A percentile compares a stretch with the other conserved stretches of the same genome.
These are phyloP conservation scores for Fusarium hainanense DNA, from an alignment of 2,329 filamentous ascomycete genomes.

Conservation along the genomic window DNA sequence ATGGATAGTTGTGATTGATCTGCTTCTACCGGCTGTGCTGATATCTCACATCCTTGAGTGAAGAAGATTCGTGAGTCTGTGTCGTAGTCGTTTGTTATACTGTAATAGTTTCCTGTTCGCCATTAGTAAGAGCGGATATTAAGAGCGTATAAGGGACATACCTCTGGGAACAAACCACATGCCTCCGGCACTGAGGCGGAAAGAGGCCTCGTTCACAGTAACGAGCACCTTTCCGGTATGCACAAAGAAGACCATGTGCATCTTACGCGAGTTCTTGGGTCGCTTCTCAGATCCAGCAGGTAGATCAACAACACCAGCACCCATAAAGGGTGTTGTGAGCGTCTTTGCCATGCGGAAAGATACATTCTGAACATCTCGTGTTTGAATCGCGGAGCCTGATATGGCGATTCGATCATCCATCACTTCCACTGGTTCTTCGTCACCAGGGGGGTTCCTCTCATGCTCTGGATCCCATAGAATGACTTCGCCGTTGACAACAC, in stretches of 20 bases:
- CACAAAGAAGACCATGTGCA: slow-evolving; percentile 98
- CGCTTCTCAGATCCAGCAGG: slow-evolving; percentile 85
- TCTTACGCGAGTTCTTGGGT: slow-evolving; percentile 91
- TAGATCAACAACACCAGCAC: slow-evolving; percentile 88
- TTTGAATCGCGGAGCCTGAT: slow-evolving; percentile 65
- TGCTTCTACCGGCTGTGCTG: slow-evolving; percentile 42
- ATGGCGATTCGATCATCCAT: slow-evolving; percentile 68
- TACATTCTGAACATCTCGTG: slow-evolving; percentile 69
- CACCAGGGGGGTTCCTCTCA: slow-evolving; percentile 63
- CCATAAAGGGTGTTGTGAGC: slow-evolving; percentile 85
- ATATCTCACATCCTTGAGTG: slow-evolving; percentile 81
- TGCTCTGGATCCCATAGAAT: slow-evolving; percentile 71
- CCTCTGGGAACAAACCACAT: slow-evolving; percentile 96
- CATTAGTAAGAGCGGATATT: slow-evolving; percentile 8
- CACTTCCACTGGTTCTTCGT: slow-evolving; percentile 66
- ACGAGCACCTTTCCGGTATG: slow-evolving; percentile 85
- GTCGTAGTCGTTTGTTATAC: slow-evolving; percentile 83
- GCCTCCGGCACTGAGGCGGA: slow-evolving; percentile 87
- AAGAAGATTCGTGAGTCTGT: slow-evolving; percentile 86
- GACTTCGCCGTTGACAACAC: slow-evolving; percentile 71
- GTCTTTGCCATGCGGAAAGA: slow-evolving; percentile 92
- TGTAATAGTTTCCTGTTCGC: slow-evolving; percentile 87
- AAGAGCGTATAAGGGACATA: slow-evolving; percentile 58
- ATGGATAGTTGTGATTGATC: slow-evolving; percentile 40
- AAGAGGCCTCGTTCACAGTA: slow-evolving; percentile 77